phyloP scores from a whole-genome alignment of 2,329 filamentous ascomycete species.

The Epichloe sp. region DNA sequence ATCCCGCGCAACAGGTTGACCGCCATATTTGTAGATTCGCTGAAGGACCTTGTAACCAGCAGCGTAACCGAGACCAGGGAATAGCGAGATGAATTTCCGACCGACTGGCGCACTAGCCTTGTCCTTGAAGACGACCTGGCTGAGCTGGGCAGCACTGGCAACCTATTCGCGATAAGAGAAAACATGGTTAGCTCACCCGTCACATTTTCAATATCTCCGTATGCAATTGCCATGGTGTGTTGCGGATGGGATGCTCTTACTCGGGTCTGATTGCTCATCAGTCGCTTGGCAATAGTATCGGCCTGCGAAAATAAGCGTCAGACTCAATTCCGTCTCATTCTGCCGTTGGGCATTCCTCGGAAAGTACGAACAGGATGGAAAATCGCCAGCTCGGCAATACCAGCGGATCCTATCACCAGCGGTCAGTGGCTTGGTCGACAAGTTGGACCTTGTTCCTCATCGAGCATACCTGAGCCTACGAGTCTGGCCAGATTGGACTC shows the following conservation, averaged over 20 bases:
- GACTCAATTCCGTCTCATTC: neutral
- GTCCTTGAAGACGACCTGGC: constrained; percentile 88
- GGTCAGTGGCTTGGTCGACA: constrained; percentile 9
- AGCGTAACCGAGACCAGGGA: constrained; percentile 93
- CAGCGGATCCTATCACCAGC: constrained; percentile 57
- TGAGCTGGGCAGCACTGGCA: constrained; percentile 46
- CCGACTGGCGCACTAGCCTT: constrained; percentile 57
- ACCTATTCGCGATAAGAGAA: constrained; percentile 14
- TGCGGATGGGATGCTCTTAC: constrained; percentile 27
- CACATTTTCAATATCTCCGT: neutral
- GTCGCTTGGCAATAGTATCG: constrained; percentile 94
- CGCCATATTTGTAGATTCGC: constrained; percentile 97
- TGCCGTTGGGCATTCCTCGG: neutral
- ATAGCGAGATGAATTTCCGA: constrained; percentile 85
- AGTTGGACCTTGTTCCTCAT: neutral
- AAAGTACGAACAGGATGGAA: constrained; percentile 65
- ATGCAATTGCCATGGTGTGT: neutral
- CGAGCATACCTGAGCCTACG: constrained; percentile 69
- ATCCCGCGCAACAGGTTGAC: constrained; percentile 89
- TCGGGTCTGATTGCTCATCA: constrained; percentile 89
- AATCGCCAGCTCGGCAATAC: constrained; percentile 83
- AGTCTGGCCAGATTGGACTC: constrained; percentile 84
- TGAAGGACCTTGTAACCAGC: constrained; percentile 96
- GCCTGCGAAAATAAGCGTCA: constrained; percentile 39
- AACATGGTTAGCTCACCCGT: constrained; percentile 9